Percentiles rank a stretch among this genome's conserved stretches.
phyloP scores from a whole-genome alignment of 2,329 filamentous ascomycete species.

The Monosporascus sp. region DNA sequence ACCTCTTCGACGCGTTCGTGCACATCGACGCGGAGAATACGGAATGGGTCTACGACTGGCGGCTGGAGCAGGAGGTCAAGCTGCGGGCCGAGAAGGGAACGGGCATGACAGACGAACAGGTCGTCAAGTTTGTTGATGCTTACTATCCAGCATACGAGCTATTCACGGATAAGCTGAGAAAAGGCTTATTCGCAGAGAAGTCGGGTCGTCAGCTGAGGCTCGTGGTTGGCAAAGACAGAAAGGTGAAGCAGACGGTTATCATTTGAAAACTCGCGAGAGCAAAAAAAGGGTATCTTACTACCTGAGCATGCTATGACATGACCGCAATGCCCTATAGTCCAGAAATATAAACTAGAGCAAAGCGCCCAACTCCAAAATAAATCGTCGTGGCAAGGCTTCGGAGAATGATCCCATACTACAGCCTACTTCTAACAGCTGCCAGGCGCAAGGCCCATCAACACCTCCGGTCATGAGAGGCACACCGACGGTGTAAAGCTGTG shows the following conservation, averaged over 20 bases:
- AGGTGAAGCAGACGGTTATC: constrained; percentile 49
- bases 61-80: constrained; percentile 71
- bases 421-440: too few species aligned
- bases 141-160: constrained; percentile 71
- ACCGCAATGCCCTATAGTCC: neutral
- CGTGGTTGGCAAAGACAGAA: constrained; percentile 55
- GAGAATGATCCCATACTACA: too few species aligned
- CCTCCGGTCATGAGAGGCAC: neutral
- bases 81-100: constrained; percentile 61
- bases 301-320: constrained; percentile 4
- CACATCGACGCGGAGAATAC: constrained; percentile 66
- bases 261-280: constrained; percentile 32
- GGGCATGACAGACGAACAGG: constrained; percentile 80
- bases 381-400: too few species aligned
- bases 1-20: constrained; percentile 48
- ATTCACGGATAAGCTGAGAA: constrained; percentile 54
- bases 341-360: neutral
- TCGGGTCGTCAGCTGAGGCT: constrained; percentile 55
- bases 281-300: constrained; percentile 14
- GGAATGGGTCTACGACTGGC: constrained; percentile 78
- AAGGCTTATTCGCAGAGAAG: constrained; percentile 48
- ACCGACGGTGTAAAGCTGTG: neutral
- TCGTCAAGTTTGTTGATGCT: constrained; percentile 65
- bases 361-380: neutral
- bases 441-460: neutral